phyloP scores from a whole-genome alignment of 176 grass and related monocot species.

The Poa pratensis region DNA sequence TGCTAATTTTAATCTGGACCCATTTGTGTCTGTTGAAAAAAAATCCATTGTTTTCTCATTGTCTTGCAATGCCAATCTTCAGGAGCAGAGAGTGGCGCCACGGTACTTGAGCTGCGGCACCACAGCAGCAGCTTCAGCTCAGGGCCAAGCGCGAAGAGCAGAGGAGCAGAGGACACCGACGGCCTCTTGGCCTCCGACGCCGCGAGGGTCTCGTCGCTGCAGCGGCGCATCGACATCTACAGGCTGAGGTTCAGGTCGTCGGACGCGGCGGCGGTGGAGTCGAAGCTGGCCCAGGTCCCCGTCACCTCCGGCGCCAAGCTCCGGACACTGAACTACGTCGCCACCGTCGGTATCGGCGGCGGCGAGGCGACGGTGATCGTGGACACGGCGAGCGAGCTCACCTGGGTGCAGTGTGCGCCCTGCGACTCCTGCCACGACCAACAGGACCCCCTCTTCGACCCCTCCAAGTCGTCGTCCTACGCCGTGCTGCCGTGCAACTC shows the following conservation, averaged over 20 bases:
- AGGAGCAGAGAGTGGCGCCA: conserved; percentile 56
- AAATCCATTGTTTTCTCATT: background rate
- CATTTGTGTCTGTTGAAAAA: background rate
- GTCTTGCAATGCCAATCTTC: background rate
- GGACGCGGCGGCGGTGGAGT: background rate
- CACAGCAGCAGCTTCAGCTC: conserved; percentile 40
- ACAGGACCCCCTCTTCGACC: conserved; percentile 73
- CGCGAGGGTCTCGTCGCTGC: conserved; percentile 57
- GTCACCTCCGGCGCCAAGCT: conserved; percentile 59
- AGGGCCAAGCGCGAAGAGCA: background rate
- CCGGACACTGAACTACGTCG: conserved; percentile 63
- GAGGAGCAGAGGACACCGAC: background rate
- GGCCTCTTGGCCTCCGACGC: conserved; percentile 50
- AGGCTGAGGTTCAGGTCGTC: conserved; percentile 8
- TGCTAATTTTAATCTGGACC: background rate
- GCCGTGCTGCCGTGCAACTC: conserved; percentile 60
- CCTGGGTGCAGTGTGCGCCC: conserved; percentile 80
- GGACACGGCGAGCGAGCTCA: conserved; percentile 84
- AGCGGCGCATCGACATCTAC: conserved; percentile 30
- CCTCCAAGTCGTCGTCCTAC: conserved; percentile 66
- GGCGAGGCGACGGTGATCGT: conserved; percentile 65
- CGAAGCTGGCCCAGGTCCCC: conserved; percentile 43
- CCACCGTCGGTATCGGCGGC: conserved; percentile 51
- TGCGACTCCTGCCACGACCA: conserved; percentile 77
- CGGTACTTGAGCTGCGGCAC: conserved; percentile 62